Evolutionary conservation across 164 flowering plant genomes (phyloP), one percentile per base, ranked within the genome.

Genomic region (Brasenia schreberi): DNA sequence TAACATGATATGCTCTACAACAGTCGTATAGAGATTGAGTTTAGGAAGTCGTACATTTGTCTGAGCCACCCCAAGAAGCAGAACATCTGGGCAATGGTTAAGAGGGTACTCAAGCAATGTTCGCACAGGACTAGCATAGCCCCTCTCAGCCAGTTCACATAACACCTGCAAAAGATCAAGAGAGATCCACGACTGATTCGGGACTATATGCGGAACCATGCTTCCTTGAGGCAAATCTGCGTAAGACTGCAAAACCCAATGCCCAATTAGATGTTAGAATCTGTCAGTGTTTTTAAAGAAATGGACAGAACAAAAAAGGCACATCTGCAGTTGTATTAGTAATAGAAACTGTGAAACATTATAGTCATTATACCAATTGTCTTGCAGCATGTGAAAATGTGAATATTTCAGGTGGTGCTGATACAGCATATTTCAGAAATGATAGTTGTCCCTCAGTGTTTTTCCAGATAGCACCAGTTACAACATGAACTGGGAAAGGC

Each of bases 51-150:
- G 63, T 88, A 95, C 99, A 76, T 79, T 86, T 42, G 85, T 74
- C n/a, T 86, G 83, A n/a, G 97, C 84, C 79, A 95, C 73, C 68
- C 96, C 99, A 70, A 84, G 79, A 66, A 90, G 88, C 79, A 90
- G 77, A 7, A 81, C 53, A 71, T 86, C 94, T 49, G 92, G 95
- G 74, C 88, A 93, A 70, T 83, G 79, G 60, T 83, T 77, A 5
- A 86, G 77, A 66, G 98, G 98, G 76, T 76, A 69, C 64, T 85
- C 85, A 7, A 92, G 86, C 70, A 89, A 72, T 16, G 74, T 75
- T 60, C 83, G 82, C 18, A 89, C 83, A 71, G 77, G 61, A n/a
- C 71, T 68, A 72, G 86, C 83, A 81, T 86, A 87, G 43, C 98
- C 98, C 70, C 79, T 84, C 77, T 92, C 98, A 73, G 98, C 92